Conservation (phyloP, 768 basidiomycete species). For the Mycena crocata region DNA sequence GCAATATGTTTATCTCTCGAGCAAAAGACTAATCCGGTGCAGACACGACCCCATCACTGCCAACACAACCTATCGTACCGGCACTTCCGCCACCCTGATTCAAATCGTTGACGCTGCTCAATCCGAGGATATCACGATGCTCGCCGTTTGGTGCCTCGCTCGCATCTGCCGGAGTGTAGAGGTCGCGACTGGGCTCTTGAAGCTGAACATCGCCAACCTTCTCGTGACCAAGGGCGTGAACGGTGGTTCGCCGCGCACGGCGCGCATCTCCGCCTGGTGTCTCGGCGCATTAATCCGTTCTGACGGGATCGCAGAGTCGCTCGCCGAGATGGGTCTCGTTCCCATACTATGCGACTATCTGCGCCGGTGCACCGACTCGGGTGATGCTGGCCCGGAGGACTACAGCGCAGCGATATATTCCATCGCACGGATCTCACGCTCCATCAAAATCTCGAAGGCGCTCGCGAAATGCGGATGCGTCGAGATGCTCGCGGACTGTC, state of each 20-base stretch:
- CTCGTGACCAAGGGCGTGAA: slow-evolving; percentile 34
- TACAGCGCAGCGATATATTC: slow-evolving; percentile 36
- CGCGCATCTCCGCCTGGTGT: slow-evolving; percentile 38
- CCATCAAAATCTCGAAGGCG: slow-evolving; percentile 41
- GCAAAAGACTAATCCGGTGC: neutral
- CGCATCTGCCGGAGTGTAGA: slow-evolving; percentile 39
- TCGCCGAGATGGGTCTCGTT: slow-evolving; percentile 32
- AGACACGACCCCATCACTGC: slow-evolving; percentile 41
- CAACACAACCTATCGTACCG: slow-evolving; percentile 42
- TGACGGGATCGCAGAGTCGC: slow-evolving; percentile 38
- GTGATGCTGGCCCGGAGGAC: slow-evolving; percentile 32
- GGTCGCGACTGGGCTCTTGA: slow-evolving; percentile 40
- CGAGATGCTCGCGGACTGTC: slow-evolving; percentile 32
- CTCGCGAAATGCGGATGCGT: slow-evolving; percentile 37
- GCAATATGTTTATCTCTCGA: neutral
- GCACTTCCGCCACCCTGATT: slow-evolving; percentile 37
- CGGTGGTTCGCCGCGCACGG: slow-evolving; percentile 26
- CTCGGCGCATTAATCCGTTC: slow-evolving; percentile 36
- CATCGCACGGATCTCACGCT: slow-evolving; percentile 39
- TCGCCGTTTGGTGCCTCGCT: slow-evolving; percentile 40
- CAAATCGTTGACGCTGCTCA: slow-evolving; percentile 36
- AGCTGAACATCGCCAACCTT: slow-evolving; percentile 30
- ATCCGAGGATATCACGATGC: slow-evolving; percentile 36
- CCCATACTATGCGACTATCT: slow-evolving; percentile 33
- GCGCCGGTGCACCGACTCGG: slow-evolving; percentile 24